Percentiles rank a stretch among this genome's conserved stretches.
Conservation (phyloP, 139 green algal genomes). For the Chlorella sp. region DNA sequence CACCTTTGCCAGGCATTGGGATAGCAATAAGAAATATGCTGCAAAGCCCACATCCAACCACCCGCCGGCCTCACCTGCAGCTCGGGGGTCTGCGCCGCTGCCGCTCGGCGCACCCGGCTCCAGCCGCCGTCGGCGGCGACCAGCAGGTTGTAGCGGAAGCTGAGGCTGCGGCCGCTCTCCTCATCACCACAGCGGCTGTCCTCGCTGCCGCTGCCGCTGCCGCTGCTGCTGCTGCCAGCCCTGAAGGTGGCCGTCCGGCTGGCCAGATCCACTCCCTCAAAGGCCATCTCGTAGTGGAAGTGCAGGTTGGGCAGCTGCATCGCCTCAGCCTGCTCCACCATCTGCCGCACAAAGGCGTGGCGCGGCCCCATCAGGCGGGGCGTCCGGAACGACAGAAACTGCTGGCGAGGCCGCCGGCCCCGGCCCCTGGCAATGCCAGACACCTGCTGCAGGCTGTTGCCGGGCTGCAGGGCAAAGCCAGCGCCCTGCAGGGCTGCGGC, state of each 20-base stretch:
- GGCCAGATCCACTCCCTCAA: conserved; percentile 11
- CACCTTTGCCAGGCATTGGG: too few relatives aligned
- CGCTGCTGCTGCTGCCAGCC: not conserved
- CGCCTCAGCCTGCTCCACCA: conserved; percentile 8
- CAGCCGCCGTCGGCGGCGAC: conserved; percentile 10
- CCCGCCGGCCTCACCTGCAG: not conserved
- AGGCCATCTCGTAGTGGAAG: not conserved
- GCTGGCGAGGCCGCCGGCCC: not conserved
- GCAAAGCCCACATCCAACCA: too few relatives aligned
- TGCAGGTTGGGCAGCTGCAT: not conserved
- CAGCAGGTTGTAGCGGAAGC: conserved; percentile 1
- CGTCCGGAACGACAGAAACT: not conserved
- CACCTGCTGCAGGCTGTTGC: not conserved
- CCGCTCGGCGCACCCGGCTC: conserved; percentile 16
- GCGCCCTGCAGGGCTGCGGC: not conserved
- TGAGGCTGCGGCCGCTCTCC: not conserved
- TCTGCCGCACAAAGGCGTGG: not conserved
- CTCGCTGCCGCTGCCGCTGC: not conserved
- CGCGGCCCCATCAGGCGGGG: conserved; percentile 12
- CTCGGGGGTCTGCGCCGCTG: not conserved
- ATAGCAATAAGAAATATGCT: too few relatives aligned
- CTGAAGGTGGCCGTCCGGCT: not conserved
- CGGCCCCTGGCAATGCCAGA: not conserved
- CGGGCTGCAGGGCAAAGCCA: not conserved
- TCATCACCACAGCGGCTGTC: not conserved